Evolutionary conservation across 352 stramenopile species (phyloP).

Genomic region (Globisporangium spinosum): DNA sequence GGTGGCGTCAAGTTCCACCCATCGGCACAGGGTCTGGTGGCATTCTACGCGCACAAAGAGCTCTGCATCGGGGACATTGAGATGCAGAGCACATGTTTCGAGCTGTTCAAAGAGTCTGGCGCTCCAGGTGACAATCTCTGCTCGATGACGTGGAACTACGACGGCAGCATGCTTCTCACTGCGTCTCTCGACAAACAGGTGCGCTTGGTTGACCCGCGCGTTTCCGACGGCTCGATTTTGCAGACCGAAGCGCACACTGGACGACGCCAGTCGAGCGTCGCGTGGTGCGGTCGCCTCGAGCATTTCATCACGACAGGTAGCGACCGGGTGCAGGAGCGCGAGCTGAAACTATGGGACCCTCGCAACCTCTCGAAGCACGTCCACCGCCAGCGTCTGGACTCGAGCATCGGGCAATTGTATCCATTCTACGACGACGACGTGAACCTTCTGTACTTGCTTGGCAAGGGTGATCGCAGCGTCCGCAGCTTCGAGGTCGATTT

Average conservation of each 20-base stretch:
- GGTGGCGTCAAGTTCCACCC: constrained; percentile 49
- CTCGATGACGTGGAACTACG: constrained; percentile 62
- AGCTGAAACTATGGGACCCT: constrained; percentile 77
- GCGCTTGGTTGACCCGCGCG: constrained; percentile 53
- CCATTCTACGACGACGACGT: constrained; percentile 70
- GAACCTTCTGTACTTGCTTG: constrained; percentile 65
- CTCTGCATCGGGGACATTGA: constrained; percentile 49
- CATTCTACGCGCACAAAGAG: constrained; percentile 36
- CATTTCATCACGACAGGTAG: constrained; percentile 60
- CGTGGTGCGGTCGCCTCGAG: constrained; percentile 52
- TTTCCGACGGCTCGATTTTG: not conserved
- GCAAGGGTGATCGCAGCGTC: constrained; percentile 62
- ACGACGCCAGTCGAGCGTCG: constrained; percentile 41
- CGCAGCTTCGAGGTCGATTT: constrained; percentile 62
- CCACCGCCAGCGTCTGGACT: constrained; percentile 59
- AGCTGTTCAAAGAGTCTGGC: constrained; percentile 11
- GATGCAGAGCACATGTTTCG: constrained; percentile 25
- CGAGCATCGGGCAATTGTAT: constrained; percentile 58
- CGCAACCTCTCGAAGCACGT: constrained; percentile 46
- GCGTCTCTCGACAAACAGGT: constrained; percentile 45
- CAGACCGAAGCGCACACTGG: constrained; percentile 44
- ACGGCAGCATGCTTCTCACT: constrained; percentile 49
- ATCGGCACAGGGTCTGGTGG: constrained; percentile 42
- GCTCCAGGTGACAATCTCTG: constrained; percentile 21
- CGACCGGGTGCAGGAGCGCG: constrained; percentile 61